Evolutionary conservation across 1,284 basidiomycete genomes (phyloP).

Genomic region (Melampsora americana): DNA sequence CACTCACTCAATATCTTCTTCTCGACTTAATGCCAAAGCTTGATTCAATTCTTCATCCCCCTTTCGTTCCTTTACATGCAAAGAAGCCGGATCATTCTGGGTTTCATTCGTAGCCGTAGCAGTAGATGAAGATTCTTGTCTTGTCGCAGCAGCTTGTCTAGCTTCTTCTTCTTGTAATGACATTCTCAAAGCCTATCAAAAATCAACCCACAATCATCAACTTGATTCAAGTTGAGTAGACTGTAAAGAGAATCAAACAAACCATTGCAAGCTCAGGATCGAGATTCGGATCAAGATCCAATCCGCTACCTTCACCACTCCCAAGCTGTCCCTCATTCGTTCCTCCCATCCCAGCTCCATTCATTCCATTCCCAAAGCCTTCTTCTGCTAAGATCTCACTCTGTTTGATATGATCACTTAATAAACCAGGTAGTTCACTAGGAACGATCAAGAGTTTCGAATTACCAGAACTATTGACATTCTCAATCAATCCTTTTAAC

Average conservation of each 20-base stretch:
- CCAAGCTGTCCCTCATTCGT: slow-evolving; percentile 52
- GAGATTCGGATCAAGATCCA: slow-evolving; percentile 87
- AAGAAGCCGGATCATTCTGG: slow-evolving; percentile 46
- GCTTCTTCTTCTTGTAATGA: slow-evolving; percentile 96
- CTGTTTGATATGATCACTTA: slow-evolving; percentile 77
- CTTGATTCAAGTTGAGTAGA: background rate
- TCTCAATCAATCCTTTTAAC: slow-evolving; percentile 55
- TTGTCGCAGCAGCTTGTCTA: slow-evolving; percentile 67
- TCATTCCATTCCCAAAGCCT: slow-evolving; percentile 63
- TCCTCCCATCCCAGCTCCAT: slow-evolving; percentile 57
- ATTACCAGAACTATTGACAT: slow-evolving; percentile 53
- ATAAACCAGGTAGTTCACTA: slow-evolving; percentile 67
- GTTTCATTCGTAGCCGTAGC: slow-evolving; percentile 54
- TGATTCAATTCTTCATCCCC: slow-evolving; percentile 48
- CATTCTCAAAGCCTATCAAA: slow-evolving; percentile 82
- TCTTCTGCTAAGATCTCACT: slow-evolving; percentile 82
- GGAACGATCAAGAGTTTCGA: slow-evolving; percentile 60
- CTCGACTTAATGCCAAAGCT: slow-evolving; percentile 50
- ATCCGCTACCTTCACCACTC: slow-evolving; percentile 63
- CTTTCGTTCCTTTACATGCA: slow-evolving; percentile 49
- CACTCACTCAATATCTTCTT: slow-evolving; percentile 44
- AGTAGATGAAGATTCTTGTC: slow-evolving; percentile 50
- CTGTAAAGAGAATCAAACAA: slow-evolving; percentile 45
- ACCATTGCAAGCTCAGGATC: slow-evolving; percentile 98
- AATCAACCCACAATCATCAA: background rate